Conservation (phyloP, 164 flowering plant genomes). For the Magnolia sinica region DNA sequence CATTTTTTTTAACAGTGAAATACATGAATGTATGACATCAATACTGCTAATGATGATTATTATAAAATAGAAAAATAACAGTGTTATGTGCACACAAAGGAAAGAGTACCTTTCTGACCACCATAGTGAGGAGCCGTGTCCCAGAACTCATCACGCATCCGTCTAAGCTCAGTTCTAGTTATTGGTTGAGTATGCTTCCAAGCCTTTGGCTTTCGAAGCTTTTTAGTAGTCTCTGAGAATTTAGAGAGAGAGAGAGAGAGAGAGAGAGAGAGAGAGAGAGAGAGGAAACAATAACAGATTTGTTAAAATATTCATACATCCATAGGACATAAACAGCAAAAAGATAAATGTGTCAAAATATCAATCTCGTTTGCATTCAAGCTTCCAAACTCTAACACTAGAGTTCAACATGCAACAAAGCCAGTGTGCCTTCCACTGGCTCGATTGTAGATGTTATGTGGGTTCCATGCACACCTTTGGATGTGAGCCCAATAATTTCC, state of each 20-base stretch:
- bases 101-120: slow-evolving; percentile 61
- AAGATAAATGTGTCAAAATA: not conserved
- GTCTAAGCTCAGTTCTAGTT: slow-evolving; percentile 67
- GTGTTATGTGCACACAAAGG: not conserved
- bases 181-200: slow-evolving; percentile 85
- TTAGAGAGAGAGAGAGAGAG: not conserved
- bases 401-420: too few relatives aligned
- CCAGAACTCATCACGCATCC: slow-evolving; percentile 94
- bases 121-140: slow-evolving; percentile 95
- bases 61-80: too few relatives aligned
- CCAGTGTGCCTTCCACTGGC: too few relatives aligned
- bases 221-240: slow-evolving; percentile 48
- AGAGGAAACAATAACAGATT: not conserved
- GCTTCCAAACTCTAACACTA: not conserved
- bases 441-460: too few relatives aligned
- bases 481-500: too few relatives aligned
- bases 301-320: not conserved
- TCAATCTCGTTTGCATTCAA: not conserved
- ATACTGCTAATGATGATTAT: too few relatives aligned
- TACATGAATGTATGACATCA: too few relatives aligned
- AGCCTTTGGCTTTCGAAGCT: slow-evolving; percentile 78
- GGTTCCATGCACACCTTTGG: too few relatives aligned
- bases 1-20: too few relatives aligned
- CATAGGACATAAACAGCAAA: not conserved
- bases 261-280: not conserved